Percentiles rank a stretch among this genome's conserved stretches.
Conservation (phyloP, 2,329 filamentous ascomycete genomes). For the Phialemonium atrogriseum region DNA sequence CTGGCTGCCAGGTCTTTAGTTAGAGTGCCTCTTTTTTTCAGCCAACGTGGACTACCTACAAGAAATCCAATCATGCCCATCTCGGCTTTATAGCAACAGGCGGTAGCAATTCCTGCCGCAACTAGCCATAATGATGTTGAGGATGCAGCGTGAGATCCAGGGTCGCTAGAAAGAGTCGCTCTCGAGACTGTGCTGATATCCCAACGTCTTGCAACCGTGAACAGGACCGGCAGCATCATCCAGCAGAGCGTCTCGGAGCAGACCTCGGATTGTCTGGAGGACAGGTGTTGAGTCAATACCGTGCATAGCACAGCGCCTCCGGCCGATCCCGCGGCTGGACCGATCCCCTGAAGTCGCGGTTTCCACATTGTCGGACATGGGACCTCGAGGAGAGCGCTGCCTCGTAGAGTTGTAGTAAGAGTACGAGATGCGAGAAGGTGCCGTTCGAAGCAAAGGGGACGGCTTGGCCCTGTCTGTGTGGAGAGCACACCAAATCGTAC, state of each 20-base stretch:
- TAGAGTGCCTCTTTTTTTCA: not conserved
- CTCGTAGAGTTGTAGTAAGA: too few species aligned
- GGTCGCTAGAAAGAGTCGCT: too few species aligned
- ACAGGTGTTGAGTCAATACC: constrained; percentile 11
- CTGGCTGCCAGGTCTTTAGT: constrained; percentile 22
- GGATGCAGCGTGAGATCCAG: too few species aligned
- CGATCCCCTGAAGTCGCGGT: too few species aligned
- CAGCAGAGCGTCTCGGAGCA: constrained; percentile 25
- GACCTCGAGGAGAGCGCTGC: too few species aligned
- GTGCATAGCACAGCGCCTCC: constrained; percentile 17
- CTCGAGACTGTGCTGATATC: not conserved
- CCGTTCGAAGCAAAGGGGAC: too few species aligned
- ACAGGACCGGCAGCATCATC: constrained; percentile 17
- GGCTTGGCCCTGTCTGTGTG: too few species aligned
- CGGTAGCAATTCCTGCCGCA: constrained; percentile 10
- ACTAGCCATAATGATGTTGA: constrained; percentile 8
- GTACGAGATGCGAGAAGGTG: too few species aligned
- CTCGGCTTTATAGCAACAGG: constrained; percentile 15
- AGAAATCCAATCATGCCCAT: constrained; percentile 7
- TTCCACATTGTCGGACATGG: too few species aligned
- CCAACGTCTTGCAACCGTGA: constrained; percentile 5
- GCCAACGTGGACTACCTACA: constrained; percentile 4
- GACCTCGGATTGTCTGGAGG: constrained; percentile 16
- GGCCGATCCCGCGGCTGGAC: constrained; percentile 10
- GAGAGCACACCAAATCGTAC: too few species aligned